These are phyloP conservation scores for Nosema muscidifuracis DNA, from an alignment of 371 early-diverging fungal genomes.

Conservation along the genomic window DNA sequence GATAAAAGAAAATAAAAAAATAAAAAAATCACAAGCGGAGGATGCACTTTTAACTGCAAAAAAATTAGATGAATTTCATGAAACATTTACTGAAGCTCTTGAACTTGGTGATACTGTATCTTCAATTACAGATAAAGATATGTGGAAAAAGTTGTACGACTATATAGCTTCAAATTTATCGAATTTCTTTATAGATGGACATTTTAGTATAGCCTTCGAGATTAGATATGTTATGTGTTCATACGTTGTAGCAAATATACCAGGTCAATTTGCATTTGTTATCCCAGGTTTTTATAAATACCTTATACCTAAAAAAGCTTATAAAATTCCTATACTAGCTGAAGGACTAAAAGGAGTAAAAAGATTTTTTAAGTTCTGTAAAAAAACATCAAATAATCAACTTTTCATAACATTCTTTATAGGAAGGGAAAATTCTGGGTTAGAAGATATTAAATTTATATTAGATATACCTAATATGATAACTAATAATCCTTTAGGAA, in stretches of 20 bases:
- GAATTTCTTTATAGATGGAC: constrained; percentile 40
- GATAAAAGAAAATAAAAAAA: neutral
- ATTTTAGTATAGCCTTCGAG: constrained; percentile 25
- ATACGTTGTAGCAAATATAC: constrained; percentile 44
- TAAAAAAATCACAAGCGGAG: neutral
- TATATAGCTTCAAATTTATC: constrained; percentile 21
- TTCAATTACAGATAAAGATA: constrained; percentile 27
- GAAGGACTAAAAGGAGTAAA: constrained; percentile 39
- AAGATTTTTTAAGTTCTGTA: constrained; percentile 48
- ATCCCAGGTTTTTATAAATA: constrained; percentile 32
- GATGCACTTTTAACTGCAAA: neutral
- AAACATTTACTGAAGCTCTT: neutral
- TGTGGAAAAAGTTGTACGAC: constrained; percentile 38
- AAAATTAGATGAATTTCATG: neutral
- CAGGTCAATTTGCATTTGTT: constrained; percentile 33
- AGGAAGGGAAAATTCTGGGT: constrained; percentile 18
- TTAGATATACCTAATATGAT: constrained; percentile 37
- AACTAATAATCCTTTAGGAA: constrained; percentile 32
- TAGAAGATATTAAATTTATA: constrained; percentile 45
- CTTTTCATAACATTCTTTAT: constrained; percentile 44
- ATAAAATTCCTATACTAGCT: constrained; percentile 33
- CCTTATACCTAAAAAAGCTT: constrained; percentile 39
- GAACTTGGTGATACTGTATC: neutral
- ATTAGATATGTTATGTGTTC: constrained; percentile 46
- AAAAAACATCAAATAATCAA: constrained; percentile 4